A percentile compares a stretch with the other conserved stretches of the same genome.
Conservation (phyloP, 2,329 filamentous ascomycete species). For the Teratosphaeriaceae sp. region DNA sequence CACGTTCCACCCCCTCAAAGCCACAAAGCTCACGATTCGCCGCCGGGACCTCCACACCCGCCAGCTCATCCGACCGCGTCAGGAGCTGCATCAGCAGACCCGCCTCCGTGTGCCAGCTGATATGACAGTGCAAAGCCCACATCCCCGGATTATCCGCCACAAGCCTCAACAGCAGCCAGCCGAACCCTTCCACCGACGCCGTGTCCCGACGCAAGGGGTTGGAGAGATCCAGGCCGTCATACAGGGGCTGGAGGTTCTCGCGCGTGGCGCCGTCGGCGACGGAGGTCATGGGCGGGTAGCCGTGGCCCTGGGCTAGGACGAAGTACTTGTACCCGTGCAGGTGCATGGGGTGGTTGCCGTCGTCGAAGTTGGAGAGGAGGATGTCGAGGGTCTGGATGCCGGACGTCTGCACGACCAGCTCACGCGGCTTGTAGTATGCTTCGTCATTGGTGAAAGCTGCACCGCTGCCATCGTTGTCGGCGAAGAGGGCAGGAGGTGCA, state of each 20-base stretch:
- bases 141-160: slow-evolving; percentile 52
- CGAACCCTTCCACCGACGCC: slow-evolving; percentile 47
- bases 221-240: slow-evolving; percentile 29
- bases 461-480: slow-evolving; percentile 8
- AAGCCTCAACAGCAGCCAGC: slow-evolving; percentile 50
- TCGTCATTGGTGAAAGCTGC: slow-evolving; percentile 24
- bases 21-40: slow-evolving; percentile 43
- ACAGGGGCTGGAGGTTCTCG: slow-evolving; percentile 24
- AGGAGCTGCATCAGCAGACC: slow-evolving; percentile 54
- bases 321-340: slow-evolving; percentile 33
- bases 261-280: slow-evolving; percentile 17
- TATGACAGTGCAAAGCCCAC: slow-evolving; percentile 55
- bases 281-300: slow-evolving; percentile 23
- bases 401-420: slow-evolving; percentile 33
- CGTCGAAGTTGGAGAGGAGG: slow-evolving; percentile 31
- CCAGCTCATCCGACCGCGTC: slow-evolving; percentile 42
- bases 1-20: slow-evolving; percentile 41
- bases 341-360: slow-evolving; percentile 31
- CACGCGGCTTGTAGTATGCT: slow-evolving; percentile 22
- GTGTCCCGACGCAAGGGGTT: slow-evolving; percentile 48
- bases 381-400: slow-evolving; percentile 32
- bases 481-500: too few relatives aligned
- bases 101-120: slow-evolving; percentile 53
- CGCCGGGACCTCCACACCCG: slow-evolving; percentile 37
- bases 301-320: slow-evolving; percentile 30